Evolutionary conservation across 2,329 filamentous ascomycete species (phyloP).

Genomic region (Dactylellina drechsleri): DNA sequence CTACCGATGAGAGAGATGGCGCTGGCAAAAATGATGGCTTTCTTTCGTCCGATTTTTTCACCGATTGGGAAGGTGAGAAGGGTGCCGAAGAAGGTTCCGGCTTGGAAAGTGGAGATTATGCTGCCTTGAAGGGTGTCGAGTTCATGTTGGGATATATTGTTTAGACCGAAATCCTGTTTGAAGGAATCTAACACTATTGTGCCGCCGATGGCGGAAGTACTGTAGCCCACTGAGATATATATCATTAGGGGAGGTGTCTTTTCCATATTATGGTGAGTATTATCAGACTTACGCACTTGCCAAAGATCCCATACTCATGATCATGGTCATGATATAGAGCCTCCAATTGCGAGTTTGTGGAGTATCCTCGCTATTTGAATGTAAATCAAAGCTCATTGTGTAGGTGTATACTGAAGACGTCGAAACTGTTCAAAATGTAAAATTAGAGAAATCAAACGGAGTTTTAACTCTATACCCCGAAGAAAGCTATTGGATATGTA

Average conservation of each 20-base stretch:
- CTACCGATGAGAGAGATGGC: slow-evolving; percentile 64
- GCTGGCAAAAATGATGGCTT: slow-evolving; percentile 65
- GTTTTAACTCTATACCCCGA: no score
- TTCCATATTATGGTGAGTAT: neutral
- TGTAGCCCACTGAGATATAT: slow-evolving; percentile 60
- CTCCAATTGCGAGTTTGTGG: slow-evolving; percentile 40
- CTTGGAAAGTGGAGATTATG: slow-evolving; percentile 62
- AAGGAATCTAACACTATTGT: slow-evolving; percentile 78
- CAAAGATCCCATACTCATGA: slow-evolving; percentile 47
- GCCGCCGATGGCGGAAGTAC: slow-evolving; percentile 81
- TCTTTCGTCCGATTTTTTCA: slow-evolving; percentile 65
- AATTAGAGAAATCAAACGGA: no score
- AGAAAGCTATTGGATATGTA: no score
- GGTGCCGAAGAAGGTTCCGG: slow-evolving; percentile 63
- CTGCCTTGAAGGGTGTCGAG: slow-evolving; percentile 63
- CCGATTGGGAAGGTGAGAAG: slow-evolving; percentile 65
- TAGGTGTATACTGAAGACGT: no score
- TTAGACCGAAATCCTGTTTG: slow-evolving; percentile 73
- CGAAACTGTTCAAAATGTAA: no score
- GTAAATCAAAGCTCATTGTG: slow-evolving; percentile 30
- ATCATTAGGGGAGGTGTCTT: neutral
- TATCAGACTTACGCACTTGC: slow-evolving; percentile 29
- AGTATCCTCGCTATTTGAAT: slow-evolving; percentile 31
- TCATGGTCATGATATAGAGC: slow-evolving; percentile 41
- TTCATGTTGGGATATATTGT: slow-evolving; percentile 23